These are phyloP conservation scores for Magnolia sinica DNA, from an alignment of 164 flowering plant genomes.

Conservation along the genomic window DNA sequence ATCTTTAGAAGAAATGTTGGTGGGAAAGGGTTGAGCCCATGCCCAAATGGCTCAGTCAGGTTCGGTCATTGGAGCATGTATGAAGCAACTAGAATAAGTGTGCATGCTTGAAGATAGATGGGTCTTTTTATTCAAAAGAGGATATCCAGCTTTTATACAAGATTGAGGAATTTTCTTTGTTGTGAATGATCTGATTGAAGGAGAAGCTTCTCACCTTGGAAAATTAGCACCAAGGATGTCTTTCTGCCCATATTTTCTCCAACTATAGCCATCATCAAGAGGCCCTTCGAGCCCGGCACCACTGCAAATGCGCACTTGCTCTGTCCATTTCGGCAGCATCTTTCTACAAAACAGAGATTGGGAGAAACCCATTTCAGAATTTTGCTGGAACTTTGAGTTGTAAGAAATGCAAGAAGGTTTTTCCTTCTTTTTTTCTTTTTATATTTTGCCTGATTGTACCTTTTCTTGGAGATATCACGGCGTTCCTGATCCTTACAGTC, in stretches of 20 bases:
- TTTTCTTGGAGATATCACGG: constrained; percentile 34
- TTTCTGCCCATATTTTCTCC: constrained; percentile 99
- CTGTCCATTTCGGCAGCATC: constrained; percentile 39
- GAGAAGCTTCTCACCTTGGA: constrained; percentile 57
- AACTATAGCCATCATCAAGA: constrained; percentile 74
- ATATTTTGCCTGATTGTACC: constrained; percentile 24
- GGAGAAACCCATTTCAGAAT: not conserved
- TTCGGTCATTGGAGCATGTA: too few relatives aligned
- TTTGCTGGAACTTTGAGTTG: not conserved
- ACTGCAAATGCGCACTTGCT: constrained; percentile 34
- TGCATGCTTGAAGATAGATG: too few relatives aligned
- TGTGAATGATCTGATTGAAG: too few relatives aligned
- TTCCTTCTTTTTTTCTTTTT: too few relatives aligned
- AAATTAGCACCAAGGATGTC: constrained; percentile 79
- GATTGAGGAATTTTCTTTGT: too few relatives aligned
- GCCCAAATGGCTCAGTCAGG: too few relatives aligned
- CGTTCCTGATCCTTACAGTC: constrained; percentile 13
- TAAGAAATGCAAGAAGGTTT: not conserved
- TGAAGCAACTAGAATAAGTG: too few relatives aligned
- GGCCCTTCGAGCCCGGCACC: constrained; percentile 69
- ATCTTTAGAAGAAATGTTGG: too few relatives aligned
- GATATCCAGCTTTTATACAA: too few relatives aligned
- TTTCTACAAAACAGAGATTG: constrained; percentile 34
- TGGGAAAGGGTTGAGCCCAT: too few relatives aligned
- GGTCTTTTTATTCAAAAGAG: too few relatives aligned